Evolutionary conservation across 306 rosid genomes (phyloP).

Genomic region (Trichosanthes truncata): DNA sequence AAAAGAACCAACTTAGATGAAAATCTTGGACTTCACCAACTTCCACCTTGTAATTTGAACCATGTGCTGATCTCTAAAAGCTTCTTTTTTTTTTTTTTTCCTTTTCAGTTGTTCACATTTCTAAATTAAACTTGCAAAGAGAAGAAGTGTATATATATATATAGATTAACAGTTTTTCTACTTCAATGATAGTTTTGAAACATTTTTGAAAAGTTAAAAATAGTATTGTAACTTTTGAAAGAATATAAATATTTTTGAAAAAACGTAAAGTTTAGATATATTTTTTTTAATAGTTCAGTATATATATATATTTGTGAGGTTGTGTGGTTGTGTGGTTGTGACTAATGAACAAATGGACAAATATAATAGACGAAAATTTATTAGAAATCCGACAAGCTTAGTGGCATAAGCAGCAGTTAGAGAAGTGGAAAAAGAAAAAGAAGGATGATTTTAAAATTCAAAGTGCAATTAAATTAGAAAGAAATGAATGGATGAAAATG

Average conservation of each 20-base stretch:
- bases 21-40: background rate
- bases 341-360: constrained; percentile 2
- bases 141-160: too few relatives aligned
- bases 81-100: background rate
- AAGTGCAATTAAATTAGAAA: background rate
- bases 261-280: too few relatives aligned
- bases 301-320: too few relatives aligned
- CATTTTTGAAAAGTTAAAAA: too few relatives aligned
- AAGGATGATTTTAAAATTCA: background rate
- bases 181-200: too few relatives aligned
- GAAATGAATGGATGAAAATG: background rate
- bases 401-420: constrained; percentile 2
- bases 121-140: too few relatives aligned
- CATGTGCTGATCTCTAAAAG: background rate
- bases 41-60: background rate
- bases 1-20: background rate
- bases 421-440: background rate
- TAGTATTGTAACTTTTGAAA: too few relatives aligned
- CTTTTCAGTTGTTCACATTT: background rate
- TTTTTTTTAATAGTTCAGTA: too few relatives aligned
- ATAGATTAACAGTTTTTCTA: too few relatives aligned
- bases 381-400: background rate
- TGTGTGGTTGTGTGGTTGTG: background rate
- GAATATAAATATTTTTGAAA: too few relatives aligned
- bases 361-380: background rate